phyloP scores from a whole-genome alignment of 169 alveolate genomes.

The Miamiensis avidus region DNA sequence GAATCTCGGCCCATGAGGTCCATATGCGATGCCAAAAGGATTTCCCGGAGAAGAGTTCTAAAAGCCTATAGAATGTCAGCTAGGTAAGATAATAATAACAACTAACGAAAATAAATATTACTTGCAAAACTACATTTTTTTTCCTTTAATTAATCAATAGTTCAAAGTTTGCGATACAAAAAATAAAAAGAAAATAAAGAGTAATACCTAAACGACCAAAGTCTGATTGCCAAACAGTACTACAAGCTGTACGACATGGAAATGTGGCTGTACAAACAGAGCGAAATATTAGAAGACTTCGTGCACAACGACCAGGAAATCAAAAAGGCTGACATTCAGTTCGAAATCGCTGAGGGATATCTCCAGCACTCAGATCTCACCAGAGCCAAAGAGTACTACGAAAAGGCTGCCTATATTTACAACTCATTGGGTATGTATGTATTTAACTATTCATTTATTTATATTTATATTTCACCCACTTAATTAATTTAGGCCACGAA shows the following conservation, averaged over 20 bases:
- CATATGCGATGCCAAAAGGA: background rate
- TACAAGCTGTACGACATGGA: conserved; percentile 31
- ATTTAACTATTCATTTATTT: conserved; percentile 8
- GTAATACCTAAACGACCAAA: conserved; percentile 17
- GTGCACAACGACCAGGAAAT: conserved; percentile 22
- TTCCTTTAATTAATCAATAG: background rate
- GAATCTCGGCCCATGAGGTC: background rate
- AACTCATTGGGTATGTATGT: background rate
- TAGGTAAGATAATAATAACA: background rate
- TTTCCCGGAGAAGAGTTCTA: background rate
- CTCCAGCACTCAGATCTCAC: conserved; percentile 20
- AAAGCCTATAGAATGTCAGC: background rate
- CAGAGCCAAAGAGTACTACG: background rate
- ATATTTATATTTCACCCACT: conserved; percentile 26
- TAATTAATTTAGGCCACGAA: conserved; percentile 38
- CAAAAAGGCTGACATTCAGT: conserved; percentile 26
- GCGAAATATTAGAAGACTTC: conserved; percentile 28
- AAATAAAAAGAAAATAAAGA: conserved; percentile 23
- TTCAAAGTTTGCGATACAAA: conserved; percentile 1
- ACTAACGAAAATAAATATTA: background rate
- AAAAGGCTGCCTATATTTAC: conserved; percentile 1
- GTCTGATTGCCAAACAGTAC: conserved; percentile 28
- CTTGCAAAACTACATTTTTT: background rate
- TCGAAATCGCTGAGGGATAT: conserved; percentile 41
- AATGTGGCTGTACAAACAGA: conserved; percentile 31